Percentiles rank a stretch among this genome's conserved stretches.
These are phyloP conservation scores for Arthrobotrys iridis DNA, from an alignment of 2,329 filamentous ascomycete genomes.

Conservation along the genomic window DNA sequence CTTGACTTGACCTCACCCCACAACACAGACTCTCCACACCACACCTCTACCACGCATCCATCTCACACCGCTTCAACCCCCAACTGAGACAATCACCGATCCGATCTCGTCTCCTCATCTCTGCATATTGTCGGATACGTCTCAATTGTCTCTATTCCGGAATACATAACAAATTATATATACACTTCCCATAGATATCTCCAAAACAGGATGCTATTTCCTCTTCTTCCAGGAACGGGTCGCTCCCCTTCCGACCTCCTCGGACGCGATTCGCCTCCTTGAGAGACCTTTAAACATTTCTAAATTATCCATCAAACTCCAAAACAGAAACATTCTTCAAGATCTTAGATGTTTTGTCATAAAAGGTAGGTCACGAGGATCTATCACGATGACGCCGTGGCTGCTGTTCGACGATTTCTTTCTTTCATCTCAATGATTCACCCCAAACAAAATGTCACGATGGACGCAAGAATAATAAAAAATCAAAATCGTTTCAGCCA, in stretches of 20 bases:
- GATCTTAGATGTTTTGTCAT: not conserved
- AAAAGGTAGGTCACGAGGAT: not conserved
- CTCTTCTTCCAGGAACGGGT: not conserved
- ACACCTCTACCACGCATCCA: too few species aligned
- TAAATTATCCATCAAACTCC: not conserved
- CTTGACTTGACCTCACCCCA: too few species aligned
- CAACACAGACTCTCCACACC: too few species aligned
- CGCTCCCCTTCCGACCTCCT: not conserved
- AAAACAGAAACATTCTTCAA: not conserved
- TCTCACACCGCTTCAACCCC: too few species aligned
- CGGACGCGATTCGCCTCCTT: not conserved
- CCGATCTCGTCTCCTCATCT: too few species aligned
- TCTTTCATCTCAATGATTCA: constrained; percentile 6
- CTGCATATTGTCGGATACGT: too few species aligned
- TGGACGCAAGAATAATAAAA: not conserved
- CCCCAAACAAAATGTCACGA: not conserved
- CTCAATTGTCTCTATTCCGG: too few species aligned
- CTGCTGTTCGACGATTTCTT: not conserved
- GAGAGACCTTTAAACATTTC: not conserved
- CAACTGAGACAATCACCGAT: too few species aligned
- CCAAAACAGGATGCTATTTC: not conserved
- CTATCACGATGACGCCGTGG: constrained; percentile 3
- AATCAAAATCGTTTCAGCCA: constrained; percentile 46
- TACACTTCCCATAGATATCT: too few species aligned
- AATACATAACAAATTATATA: too few species aligned